phyloP scores from a whole-genome alignment of 192 early-diverging fungal genomes.

The Gaertneriomyces semiglobifer region DNA sequence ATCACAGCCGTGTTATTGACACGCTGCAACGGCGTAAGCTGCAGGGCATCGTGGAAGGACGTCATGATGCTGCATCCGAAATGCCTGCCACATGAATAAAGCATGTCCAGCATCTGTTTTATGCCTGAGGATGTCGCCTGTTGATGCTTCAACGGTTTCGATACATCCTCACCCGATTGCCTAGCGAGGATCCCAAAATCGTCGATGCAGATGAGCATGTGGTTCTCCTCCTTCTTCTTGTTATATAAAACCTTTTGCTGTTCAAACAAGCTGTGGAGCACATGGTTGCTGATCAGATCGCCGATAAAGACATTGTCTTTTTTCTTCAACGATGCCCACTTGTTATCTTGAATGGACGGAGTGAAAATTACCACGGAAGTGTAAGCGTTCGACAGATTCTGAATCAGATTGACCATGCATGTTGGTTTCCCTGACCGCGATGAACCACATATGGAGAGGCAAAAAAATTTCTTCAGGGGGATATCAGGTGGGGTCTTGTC shows the following conservation, averaged over 20 bases:
- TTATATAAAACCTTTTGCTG: constrained; percentile 1
- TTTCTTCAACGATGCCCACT: background rate
- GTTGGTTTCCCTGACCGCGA: too few species aligned
- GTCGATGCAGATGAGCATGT: too few species aligned
- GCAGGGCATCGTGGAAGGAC: too few species aligned
- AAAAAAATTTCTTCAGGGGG: background rate
- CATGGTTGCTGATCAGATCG: background rate
- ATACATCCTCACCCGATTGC: background rate
- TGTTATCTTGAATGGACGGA: background rate
- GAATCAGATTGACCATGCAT: too few species aligned
- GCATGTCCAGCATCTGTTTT: constrained; percentile 11
- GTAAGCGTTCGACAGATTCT: too few species aligned
- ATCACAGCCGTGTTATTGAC: background rate
- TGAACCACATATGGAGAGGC: background rate
- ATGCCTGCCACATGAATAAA: background rate
- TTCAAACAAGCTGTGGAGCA: constrained; percentile 5
- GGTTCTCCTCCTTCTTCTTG: constrained; percentile 5
- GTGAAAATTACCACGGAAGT: too few species aligned
- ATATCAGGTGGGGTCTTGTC: background rate
- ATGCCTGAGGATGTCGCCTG: background rate
- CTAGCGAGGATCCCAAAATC: too few species aligned
- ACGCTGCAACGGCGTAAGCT: background rate
- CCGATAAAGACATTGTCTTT: constrained; percentile 2
- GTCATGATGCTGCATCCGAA: background rate
- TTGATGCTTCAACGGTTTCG: background rate